A percentile compares a stretch with the other conserved stretches of the same genome.
Evolutionary conservation across 2,329 filamentous ascomycete genomes (phyloP).

Genomic region (Xylaria polymorpha): DNA sequence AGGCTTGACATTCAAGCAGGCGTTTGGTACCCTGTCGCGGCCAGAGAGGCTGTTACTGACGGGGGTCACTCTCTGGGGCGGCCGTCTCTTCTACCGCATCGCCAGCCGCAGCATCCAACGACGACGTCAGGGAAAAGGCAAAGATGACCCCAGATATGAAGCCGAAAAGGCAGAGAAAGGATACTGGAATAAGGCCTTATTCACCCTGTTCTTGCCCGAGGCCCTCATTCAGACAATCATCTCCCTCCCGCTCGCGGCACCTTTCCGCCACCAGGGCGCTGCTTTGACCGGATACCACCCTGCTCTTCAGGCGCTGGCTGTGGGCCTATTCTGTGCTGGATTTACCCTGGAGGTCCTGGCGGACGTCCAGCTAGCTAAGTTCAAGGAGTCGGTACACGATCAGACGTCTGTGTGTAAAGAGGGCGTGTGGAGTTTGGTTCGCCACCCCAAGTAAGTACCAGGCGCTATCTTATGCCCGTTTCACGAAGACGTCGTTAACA

Average conservation of each 20-base stretch:
- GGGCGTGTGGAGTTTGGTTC: constrained; percentile 71
- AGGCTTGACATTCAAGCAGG: constrained; percentile 58
- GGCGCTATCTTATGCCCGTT: background rate
- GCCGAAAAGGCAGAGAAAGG: constrained; percentile 61
- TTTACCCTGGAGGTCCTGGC: constrained; percentile 67
- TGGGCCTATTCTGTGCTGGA: constrained; percentile 67
- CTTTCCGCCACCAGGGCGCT: constrained; percentile 59
- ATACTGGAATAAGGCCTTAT: constrained; percentile 68
- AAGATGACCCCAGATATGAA: constrained; percentile 67
- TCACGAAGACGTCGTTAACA: background rate
- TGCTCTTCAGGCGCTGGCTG: constrained; percentile 56
- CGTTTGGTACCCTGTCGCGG: constrained; percentile 62
- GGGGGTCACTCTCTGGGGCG: constrained; percentile 68
- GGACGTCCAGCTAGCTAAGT: constrained; percentile 63
- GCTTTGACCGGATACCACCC: constrained; percentile 49
- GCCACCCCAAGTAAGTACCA: constrained; percentile 69
- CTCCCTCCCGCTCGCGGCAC: constrained; percentile 66
- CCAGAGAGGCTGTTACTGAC: constrained; percentile 66
- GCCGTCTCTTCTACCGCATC: constrained; percentile 66
- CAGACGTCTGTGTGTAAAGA: constrained; percentile 59
- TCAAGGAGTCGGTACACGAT: constrained; percentile 58
- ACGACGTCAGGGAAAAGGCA: constrained; percentile 47
- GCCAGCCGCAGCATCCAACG: constrained; percentile 60
- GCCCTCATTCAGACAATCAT: constrained; percentile 67
- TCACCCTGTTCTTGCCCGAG: constrained; percentile 67